Percentiles rank a stretch among this genome's conserved stretches.
Conservation (phyloP, 768 basidiomycete genomes). For the Trametes gibbosa region DNA sequence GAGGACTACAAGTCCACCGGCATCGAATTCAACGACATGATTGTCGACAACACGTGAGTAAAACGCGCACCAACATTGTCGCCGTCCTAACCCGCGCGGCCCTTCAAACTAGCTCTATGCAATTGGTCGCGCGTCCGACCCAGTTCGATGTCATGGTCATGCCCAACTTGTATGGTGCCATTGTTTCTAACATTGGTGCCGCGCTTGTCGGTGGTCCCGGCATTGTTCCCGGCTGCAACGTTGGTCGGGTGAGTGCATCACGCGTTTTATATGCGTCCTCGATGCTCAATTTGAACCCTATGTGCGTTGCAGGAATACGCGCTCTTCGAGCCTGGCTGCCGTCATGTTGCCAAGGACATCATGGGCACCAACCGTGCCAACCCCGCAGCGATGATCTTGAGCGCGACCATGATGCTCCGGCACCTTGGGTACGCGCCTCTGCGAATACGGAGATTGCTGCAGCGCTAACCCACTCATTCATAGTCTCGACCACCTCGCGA, state of each 20-base stretch:
- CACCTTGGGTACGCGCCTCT: slow-evolving; percentile 75
- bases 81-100: background rate
- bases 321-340: slow-evolving; percentile 97
- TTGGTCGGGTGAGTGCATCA: slow-evolving; percentile 68
- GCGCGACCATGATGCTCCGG: slow-evolving; percentile 96
- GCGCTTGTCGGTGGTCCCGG: slow-evolving; percentile 88
- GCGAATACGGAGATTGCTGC: slow-evolving; percentile 1
- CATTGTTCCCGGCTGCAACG: slow-evolving; percentile 37
- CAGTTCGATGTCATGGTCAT: slow-evolving; percentile 99
- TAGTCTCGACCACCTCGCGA: slow-evolving; percentile 89
- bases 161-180: slow-evolving; percentile 97
- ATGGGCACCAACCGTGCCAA: slow-evolving; percentile 97
- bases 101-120: slow-evolving; percentile 73
- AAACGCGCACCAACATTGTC: background rate
- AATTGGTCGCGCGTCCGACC: slow-evolving; percentile 90
- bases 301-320: slow-evolving; percentile 74
- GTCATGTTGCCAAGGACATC: slow-evolving; percentile 92
- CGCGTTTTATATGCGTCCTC: background rate
- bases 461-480: slow-evolving; percentile 30
- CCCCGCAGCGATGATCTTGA: slow-evolving; percentile 96
- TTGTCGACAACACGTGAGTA: slow-evolving; percentile 93
- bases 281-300: slow-evolving; percentile 9
- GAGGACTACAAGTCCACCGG: slow-evolving; percentile 95
- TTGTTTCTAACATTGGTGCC: slow-evolving; percentile 92
- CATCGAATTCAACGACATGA: slow-evolving; percentile 96